Percentiles rank a stretch among this genome's conserved stretches.
phyloP scores from a whole-genome alignment of 202 grass and related monocot genomes.

The Thinopyrum obtusiflorum region DNA sequence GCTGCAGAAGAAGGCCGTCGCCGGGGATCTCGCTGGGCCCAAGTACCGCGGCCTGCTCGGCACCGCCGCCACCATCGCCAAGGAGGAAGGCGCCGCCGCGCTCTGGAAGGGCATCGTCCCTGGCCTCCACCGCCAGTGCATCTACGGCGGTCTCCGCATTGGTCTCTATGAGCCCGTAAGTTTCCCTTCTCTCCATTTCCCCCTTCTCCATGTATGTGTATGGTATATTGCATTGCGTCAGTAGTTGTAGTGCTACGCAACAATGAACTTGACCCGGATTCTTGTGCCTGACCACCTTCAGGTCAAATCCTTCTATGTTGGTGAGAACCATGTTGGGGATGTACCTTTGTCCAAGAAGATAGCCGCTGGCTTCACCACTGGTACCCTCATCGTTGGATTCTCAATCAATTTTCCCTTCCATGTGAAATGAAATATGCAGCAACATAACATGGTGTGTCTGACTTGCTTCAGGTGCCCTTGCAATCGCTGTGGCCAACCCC shows the following conservation, averaged over 20 bases:
- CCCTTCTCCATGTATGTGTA: not conserved
- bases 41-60: constrained; percentile 81
- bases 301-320: constrained; percentile 74
- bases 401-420: not conserved
- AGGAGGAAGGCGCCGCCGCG: constrained; percentile 69
- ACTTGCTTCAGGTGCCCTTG: constrained; percentile 65
- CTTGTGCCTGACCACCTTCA: constrained; percentile 2
- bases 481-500: constrained; percentile 79
- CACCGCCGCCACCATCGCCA: constrained; percentile 72
- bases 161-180: constrained; percentile 72
- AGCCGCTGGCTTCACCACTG: constrained; percentile 80
- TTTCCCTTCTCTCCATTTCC: not conserved
- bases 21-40: constrained; percentile 12
- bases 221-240: not conserved
- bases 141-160: constrained; percentile 82
- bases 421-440: not conserved
- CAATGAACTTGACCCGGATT: not conserved
- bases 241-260: not conserved
- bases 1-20: constrained; percentile 59
- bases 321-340: constrained; percentile 74
- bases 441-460: not conserved
- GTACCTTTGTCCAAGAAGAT: constrained; percentile 84
- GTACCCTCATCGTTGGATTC: constrained; percentile 19
- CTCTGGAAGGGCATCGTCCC: constrained; percentile 87
- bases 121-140: constrained; percentile 77